Base-by-base conservation (phyloP, 805 yeast species). In the Nakazawaea ishiwadae region DNA sequence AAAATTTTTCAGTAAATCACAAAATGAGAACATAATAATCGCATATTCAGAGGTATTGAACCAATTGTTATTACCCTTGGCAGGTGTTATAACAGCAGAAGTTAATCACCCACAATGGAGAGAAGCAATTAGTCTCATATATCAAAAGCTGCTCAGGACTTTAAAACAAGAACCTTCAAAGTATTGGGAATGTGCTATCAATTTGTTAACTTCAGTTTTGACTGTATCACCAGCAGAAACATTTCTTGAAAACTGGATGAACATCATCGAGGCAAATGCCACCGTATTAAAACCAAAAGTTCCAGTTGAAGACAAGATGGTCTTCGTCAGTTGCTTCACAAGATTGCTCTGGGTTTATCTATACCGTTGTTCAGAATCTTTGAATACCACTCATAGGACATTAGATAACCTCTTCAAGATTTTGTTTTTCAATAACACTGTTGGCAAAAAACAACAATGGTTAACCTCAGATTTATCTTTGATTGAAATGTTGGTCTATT, bases 51-150 rank as follows among this genome's bases (percentile, higher is more conserved):
- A 88, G 48, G 96, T 88, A 1, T 68, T 90, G 30, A 73, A 83
- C 42, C 81, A 77, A 40, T 71, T 93, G 19, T 62, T 93, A 2
- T 63, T 88, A 31, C 95, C 97, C 0, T 59, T 93, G 18, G 95
- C 97, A 0, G 91, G 87, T 7, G 70, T 79, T 1, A 69, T 90
- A 24, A 87, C 96, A 0, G 98, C 96, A 0, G 99, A 93, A 56
- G 90, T 88, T 0, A 91, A 93, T 54, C 96, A 91, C 58, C 99
- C 99, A 3, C 79, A 84, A 1, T 93, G 99, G 99, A 80, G 82
- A 0, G 85, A 79, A 31, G 93, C 96, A 0, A 75, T 88, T 40
- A 73, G 74, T 17, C 63, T 69, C 15, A 77, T 91, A 11, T 80
- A 75, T 56, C 60, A 68, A 12, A 75, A 71, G 43, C 42, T 39